Percentiles rank a stretch among this genome's conserved stretches.
Evolutionary conservation across 805 yeast genomes (phyloP).

Genomic region (Blastobotrys mokoenaii): DNA sequence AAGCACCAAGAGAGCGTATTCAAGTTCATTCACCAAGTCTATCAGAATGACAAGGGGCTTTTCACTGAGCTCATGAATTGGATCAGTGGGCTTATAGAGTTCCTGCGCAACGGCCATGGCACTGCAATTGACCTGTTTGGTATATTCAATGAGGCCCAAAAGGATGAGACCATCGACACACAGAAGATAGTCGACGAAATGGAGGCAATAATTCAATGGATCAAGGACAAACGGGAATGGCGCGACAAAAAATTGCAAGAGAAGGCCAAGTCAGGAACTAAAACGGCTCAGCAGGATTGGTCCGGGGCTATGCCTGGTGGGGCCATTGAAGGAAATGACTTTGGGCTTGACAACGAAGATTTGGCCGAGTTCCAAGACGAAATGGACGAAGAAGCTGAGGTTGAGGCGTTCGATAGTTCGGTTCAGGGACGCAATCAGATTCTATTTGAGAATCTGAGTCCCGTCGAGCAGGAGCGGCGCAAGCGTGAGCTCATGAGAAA

Average conservation of each 20-base stretch:
- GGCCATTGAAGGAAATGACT: conserved; percentile 36
- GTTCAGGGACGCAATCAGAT: background rate
- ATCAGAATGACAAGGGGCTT: conserved; percentile 63
- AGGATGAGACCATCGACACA: conserved; percentile 16
- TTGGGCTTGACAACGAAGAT: conserved; percentile 44
- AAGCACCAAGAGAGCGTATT: conserved; percentile 68
- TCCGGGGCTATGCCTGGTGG: conserved; percentile 36
- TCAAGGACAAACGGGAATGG: conserved; percentile 30
- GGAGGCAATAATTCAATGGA: conserved; percentile 31
- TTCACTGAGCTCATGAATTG: conserved; percentile 67
- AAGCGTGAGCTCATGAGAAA: background rate
- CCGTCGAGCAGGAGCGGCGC: too few relatives aligned
- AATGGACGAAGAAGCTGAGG: conserved; percentile 29
- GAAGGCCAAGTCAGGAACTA: conserved; percentile 17
- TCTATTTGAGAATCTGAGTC: background rate
- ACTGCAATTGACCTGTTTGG: conserved; percentile 38
- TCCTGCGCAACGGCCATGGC: conserved; percentile 51
- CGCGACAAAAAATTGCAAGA: conserved; percentile 18
- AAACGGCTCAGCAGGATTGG: conserved; percentile 34
- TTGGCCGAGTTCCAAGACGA: conserved; percentile 33
- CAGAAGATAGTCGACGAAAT: conserved; percentile 32
- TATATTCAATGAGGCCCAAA: conserved; percentile 13
- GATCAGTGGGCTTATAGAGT: conserved; percentile 58
- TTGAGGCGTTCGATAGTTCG: conserved; percentile 21
- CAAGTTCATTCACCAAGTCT: conserved; percentile 72